A percentile compares a stretch with the other conserved stretches of the same genome.
These are phyloP conservation scores for Penicillium sp. DNA, from an alignment of 2,329 filamentous ascomycete species.

Conservation along the genomic window DNA sequence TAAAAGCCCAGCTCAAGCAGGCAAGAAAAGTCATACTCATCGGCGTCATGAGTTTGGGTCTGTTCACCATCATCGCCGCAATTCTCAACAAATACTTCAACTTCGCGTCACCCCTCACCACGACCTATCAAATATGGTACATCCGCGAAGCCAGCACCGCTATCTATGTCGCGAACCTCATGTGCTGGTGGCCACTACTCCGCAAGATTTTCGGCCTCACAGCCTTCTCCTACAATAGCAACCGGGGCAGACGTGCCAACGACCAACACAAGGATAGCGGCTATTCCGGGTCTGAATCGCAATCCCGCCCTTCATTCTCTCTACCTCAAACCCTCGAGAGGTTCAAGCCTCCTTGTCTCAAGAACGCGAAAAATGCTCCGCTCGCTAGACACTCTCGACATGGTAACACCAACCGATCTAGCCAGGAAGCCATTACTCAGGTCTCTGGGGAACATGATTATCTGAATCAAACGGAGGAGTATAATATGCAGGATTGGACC, in stretches of 20 bases:
- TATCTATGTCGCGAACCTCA: slow-evolving; percentile 48
- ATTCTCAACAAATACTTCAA: slow-evolving; percentile 51
- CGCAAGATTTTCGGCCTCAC: slow-evolving; percentile 31
- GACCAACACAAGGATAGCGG: slow-evolving; percentile 10
- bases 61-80: slow-evolving; percentile 46
- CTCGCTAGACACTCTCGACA: neutral
- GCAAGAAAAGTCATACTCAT: slow-evolving; percentile 36
- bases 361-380: slow-evolving; percentile 1
- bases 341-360: slow-evolving; percentile 9
- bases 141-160: slow-evolving; percentile 42
- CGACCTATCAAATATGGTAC: slow-evolving; percentile 45
- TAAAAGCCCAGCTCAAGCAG: slow-evolving; percentile 34
- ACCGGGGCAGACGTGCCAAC: slow-evolving; percentile 18
- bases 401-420: slow-evolving; percentile 9
- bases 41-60: slow-evolving; percentile 39
- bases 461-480: slow-evolving; percentile 6
- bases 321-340: slow-evolving; percentile 13
- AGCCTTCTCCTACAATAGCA: slow-evolving; percentile 29
- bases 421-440: slow-evolving; percentile 21
- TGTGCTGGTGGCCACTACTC: slow-evolving; percentile 32
- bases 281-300: slow-evolving; percentile 14
- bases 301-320: slow-evolving; percentile 22
- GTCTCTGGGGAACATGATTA: slow-evolving; percentile 11
- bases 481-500: slow-evolving; percentile 15
- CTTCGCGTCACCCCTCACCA: slow-evolving; percentile 36